Percentiles rank a stretch among this genome's conserved stretches.
These are phyloP conservation scores for Epichloe brachyelytri DNA, from an alignment of 2,329 filamentous ascomycete species.

Conservation along the genomic window DNA sequence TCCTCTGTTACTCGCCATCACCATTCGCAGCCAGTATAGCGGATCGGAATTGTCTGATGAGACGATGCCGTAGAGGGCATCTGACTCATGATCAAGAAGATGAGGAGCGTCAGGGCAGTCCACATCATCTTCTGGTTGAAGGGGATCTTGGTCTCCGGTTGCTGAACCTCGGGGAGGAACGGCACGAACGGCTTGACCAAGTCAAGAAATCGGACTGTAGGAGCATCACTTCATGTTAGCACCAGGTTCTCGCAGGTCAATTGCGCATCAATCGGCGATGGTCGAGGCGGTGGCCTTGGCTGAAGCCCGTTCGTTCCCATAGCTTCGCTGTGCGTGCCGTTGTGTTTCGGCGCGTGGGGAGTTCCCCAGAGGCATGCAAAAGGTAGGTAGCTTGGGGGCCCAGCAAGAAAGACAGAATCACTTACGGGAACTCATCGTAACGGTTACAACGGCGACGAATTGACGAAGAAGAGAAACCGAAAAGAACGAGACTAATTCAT, in stretches of 20 bases:
- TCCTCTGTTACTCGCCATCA: conserved; percentile 97
- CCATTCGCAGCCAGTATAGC: conserved; percentile 99
- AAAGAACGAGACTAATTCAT: conserved; percentile 28
- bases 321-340: background rate
- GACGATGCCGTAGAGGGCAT: conserved; percentile 99
- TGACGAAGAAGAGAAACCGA: conserved; percentile 13
- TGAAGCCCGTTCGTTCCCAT: conserved; percentile 3
- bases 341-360: background rate
- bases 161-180: conserved; percentile 97
- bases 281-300: background rate
- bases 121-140: conserved; percentile 99
- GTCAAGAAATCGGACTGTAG: conserved; percentile 91
- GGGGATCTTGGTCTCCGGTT: conserved; percentile 94
- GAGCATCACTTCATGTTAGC: conserved; percentile 15
- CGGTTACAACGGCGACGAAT: conserved; percentile 16
- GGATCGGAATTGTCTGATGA: conserved; percentile 97
- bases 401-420: conserved; percentile 12
- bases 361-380: background rate
- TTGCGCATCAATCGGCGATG: conserved; percentile 11
- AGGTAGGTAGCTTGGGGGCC: conserved; percentile 5
- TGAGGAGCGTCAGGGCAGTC: conserved; percentile 86
- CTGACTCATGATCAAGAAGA: conserved; percentile 99
- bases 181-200: conserved; percentile 99
- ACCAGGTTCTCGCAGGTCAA: conserved; percentile 12
- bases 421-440: conserved; percentile 45